Base-by-base conservation (phyloP, 2,329 filamentous ascomycete species). In the Magnaporthiopsis incrustans region DNA sequence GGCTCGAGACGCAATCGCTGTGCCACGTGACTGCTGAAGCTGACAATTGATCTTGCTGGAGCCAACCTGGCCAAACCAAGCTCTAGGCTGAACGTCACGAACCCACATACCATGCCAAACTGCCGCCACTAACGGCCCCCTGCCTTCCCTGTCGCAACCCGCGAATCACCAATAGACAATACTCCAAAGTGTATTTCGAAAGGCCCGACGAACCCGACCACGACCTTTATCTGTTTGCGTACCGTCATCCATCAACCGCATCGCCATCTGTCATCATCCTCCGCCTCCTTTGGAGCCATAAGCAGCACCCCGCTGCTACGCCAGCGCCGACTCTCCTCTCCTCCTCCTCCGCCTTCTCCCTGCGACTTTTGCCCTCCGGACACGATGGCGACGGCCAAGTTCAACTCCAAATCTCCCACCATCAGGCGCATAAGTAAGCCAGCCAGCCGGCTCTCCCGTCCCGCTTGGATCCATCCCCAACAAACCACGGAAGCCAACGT, bases 351-450 rank as follows among this genome's bases (percentile, higher is more conserved):
- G 10, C 32, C 32, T 33, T 10, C 26, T 30, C 2, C 30, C 30
- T 30, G 57, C 57, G 30, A 26, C 18, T 25, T 35, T 15, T 35
- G 27, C 15, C 3, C 5, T 12, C 25, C 38, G 10, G 57, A 66
- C 66, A 75, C 59, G 66, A 81, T 79, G 77, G 73, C 78, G 57
- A 77, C 76, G 3, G 70, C 76, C 57, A 79, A 79, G 69, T 77
- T 89, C 79, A 91, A 89, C 75, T 85, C 88, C 70, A 92, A 91
- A 73, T 92, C 89, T 67, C 90, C 91, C 58, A 94, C 91, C 33
- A 91, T 95, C 73, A 89, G 90, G 76, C 90, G 91, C 73, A 95
- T 96, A 75, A 82, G 89, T 91, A 81, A 71, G 85, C 73, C 44
- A 64, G 56, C 25, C 35, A 30, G 30, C 30, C 30, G 30, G 30